Evolutionary conservation across 2,329 filamentous ascomycete species (phyloP).

Genomic region (Neurospora crassa): DNA sequence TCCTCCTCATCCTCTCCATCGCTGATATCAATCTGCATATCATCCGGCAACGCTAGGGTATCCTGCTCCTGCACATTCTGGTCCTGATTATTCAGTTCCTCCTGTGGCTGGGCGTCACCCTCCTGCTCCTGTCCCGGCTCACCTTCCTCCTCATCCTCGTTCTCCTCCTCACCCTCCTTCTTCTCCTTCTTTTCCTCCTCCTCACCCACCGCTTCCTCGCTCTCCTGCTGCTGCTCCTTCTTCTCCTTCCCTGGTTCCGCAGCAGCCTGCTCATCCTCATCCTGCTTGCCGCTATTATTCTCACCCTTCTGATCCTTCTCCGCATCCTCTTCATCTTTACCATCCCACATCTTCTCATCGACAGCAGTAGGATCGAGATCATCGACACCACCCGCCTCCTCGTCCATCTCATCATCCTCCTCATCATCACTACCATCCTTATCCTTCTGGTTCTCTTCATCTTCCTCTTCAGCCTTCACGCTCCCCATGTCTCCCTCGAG

Average conservation of each 20-base stretch:
- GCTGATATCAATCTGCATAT: constrained; percentile 73
- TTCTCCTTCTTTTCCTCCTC: constrained; percentile 26
- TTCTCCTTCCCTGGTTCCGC: constrained; percentile 47
- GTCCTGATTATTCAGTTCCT: constrained; percentile 52
- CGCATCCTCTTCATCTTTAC: constrained; percentile 65
- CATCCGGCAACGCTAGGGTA: constrained; percentile 73
- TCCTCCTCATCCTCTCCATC: constrained; percentile 46
- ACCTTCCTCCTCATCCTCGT: constrained; percentile 54
- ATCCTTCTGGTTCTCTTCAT: constrained; percentile 51
- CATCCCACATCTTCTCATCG: constrained; percentile 99
- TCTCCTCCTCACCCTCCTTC: constrained; percentile 35
- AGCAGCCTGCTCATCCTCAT: constrained; percentile 49
- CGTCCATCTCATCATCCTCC: constrained; percentile 69
- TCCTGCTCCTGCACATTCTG: constrained; percentile 76
- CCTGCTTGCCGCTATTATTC: constrained; percentile 59
- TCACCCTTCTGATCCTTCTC: constrained; percentile 76
- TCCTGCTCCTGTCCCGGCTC: constrained; percentile 53
- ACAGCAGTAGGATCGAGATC: constrained; percentile 82
- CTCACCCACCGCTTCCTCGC: constrained; percentile 32
- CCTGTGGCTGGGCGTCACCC: constrained; percentile 44
- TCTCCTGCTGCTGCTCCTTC: constrained; percentile 26
- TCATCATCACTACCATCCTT: constrained; percentile 52
- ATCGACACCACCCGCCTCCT: constrained; percentile 84
- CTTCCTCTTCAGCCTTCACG: constrained; percentile 49
- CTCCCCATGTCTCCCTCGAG: constrained; percentile 75